Evolutionary conservation across 441 rosid species (phyloP), one percentile per base, ranked within the genome.

Genomic region (Adansonia gregorii): DNA sequence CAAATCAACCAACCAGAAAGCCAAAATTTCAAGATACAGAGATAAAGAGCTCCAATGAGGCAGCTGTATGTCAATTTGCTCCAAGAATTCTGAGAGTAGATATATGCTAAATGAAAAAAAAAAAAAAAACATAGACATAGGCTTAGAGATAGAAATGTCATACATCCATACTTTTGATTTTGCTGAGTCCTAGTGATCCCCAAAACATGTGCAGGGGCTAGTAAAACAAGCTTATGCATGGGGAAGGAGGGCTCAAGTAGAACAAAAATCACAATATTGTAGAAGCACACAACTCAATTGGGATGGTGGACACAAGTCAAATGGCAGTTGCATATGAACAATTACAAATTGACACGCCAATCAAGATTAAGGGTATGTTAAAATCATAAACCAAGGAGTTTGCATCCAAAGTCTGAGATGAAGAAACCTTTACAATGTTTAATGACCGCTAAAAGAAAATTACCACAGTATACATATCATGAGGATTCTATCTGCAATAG

Each of bases 41-140:
- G 35, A 66, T 8, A 66, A 22, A 46, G 68, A 59, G 12, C 20
- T 12, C 67, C 19, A 59, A 24, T 73, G 49, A 48, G 43, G 17
- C 20, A 51, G 31, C 41, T 64, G n/a, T 66, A 75, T 55, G 80
- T 41, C 76, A 76, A 76, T 59, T 66, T 68, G 78, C 74, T 74
- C 59, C 72, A 60, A 67, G 43, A 78, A 74, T 52, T 54, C 22
- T 48, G 66, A 61, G 76, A 73, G 49, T 12, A 6, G 67, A 12
- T 3, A 27, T 17, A 58, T 41, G 27, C 51, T 56, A 41, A 72
- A 35, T 17, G 35, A 66, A 66, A 22, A 63, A 60, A 60, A 41
- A n/a, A 54, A 54, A 51, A 39, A 35, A 64, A 35, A 39, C 24
- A 65, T 6, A 46, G 31, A 52, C 59, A 49, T 27, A 72, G 31